Percentiles rank a stretch among this genome's conserved stretches.
These are phyloP conservation scores for Scortechinia acanthostroma DNA, from an alignment of 2,329 filamentous ascomycete genomes.

Conservation along the genomic window DNA sequence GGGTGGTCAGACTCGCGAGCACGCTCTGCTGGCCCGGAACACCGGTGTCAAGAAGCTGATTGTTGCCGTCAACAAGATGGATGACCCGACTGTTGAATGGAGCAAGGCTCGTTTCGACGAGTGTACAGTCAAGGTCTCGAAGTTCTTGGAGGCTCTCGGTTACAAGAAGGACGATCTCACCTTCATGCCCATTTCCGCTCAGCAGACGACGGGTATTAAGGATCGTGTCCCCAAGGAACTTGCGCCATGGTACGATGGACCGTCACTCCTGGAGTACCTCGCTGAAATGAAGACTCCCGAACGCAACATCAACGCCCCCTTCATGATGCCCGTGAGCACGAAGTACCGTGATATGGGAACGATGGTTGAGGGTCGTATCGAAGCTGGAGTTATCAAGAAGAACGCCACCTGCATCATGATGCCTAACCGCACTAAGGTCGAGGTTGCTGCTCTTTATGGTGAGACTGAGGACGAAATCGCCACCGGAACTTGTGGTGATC, in stretches of 20 bases:
- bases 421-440: conserved; percentile 80
- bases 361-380: conserved; percentile 94
- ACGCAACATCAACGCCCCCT: conserved; percentile 91
- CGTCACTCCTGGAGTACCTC: conserved; percentile 90
- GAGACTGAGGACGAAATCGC: conserved; percentile 90
- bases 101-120: conserved; percentile 87
- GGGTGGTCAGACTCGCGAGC: conserved; percentile 93
- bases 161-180: conserved; percentile 92
- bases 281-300: conserved; percentile 87
- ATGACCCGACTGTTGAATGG: conserved; percentile 94
- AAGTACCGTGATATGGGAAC: conserved; percentile 98
- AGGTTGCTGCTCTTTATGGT: conserved; percentile 80
- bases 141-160: conserved; percentile 84
- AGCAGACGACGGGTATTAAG: conserved; percentile 81
- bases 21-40: conserved; percentile 95
- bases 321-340: conserved; percentile 97
- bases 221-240: conserved; percentile 71
- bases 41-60: conserved; percentile 96
- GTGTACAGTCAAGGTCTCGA: conserved; percentile 79
- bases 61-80: conserved; percentile 98
- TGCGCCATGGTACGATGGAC: conserved; percentile 79
- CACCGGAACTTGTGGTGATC: conserved; percentile 82
- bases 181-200: conserved; percentile 94
- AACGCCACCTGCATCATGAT: conserved; percentile 82
- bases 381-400: conserved; percentile 91